These are phyloP conservation scores for Schwanniomyces pseudopolymorphus DNA, from an alignment of 805 yeast species.

Conservation along the genomic window DNA sequence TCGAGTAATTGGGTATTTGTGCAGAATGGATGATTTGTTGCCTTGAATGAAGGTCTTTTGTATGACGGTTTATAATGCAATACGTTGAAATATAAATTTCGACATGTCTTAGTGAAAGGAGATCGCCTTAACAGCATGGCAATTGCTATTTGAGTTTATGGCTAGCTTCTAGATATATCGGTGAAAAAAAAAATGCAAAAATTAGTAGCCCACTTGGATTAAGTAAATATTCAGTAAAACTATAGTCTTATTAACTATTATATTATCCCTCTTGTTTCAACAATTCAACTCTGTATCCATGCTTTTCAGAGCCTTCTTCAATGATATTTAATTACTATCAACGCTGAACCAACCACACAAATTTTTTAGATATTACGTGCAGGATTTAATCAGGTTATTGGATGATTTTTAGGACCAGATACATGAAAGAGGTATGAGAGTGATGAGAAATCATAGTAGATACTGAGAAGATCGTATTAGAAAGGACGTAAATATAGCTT, in stretches of 20 bases:
- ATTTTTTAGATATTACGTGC: not conserved
- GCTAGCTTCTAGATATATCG: not conserved
- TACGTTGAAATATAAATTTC: slow-evolving; percentile 13
- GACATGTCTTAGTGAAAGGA: slow-evolving; percentile 16
- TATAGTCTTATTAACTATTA: not conserved
- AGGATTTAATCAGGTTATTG: not conserved
- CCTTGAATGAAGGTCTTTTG: slow-evolving; percentile 10
- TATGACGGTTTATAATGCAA: slow-evolving; percentile 7
- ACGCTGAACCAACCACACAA: not conserved
- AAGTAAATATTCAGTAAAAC: not conserved
- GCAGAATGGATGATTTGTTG: slow-evolving; percentile 17
- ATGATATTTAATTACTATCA: not conserved
- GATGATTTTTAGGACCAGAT: not conserved
- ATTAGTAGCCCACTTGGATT: not conserved
- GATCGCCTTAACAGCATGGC: slow-evolving; percentile 15
- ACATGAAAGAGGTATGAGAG: too few relatives aligned
- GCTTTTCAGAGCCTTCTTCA: not conserved
- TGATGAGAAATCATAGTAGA: too few relatives aligned
- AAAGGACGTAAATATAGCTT: too few relatives aligned
- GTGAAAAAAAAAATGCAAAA: not conserved
- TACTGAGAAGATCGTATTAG: too few relatives aligned
- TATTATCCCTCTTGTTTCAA: not conserved
- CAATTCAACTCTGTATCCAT: not conserved
- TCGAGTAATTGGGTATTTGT: slow-evolving; percentile 17
- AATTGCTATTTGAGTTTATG: not conserved